A percentile compares a stretch with the other conserved stretches of the same genome.
phyloP scores from a whole-genome alignment of 768 basidiomycete genomes.

The Zangia roseola region DNA sequence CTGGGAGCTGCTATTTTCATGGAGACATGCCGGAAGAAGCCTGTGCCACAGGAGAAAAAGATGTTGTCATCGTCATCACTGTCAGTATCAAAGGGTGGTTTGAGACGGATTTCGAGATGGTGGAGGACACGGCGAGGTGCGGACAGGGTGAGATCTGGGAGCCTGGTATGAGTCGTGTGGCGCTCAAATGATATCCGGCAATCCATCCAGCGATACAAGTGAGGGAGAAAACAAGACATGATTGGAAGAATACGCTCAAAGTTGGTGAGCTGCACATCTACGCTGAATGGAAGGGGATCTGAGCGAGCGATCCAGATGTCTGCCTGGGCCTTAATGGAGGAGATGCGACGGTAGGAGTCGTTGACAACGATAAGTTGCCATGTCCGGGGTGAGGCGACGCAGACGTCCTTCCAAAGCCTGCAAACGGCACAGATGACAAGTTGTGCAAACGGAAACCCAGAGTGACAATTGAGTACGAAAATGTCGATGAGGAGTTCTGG shows the following conservation, averaged over 20 bases:
- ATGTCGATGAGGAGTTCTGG: conserved; percentile 63
- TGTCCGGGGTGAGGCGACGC: conserved; percentile 50
- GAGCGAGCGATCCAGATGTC: conserved; percentile 55
- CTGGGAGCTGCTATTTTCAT: conserved; percentile 50
- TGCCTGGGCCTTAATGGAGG: conserved; percentile 47
- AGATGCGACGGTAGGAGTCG: conserved; percentile 36
- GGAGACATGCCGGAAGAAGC: conserved; percentile 37
- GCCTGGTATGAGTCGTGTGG: conserved; percentile 27
- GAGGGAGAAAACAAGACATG: conserved; percentile 58
- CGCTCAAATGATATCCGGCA: conserved; percentile 44
- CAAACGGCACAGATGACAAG: conserved; percentile 55
- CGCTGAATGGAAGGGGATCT: conserved; percentile 50
- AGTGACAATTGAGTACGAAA: conserved; percentile 44
- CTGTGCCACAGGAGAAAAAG: conserved; percentile 34
- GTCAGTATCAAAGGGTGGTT: conserved; percentile 21
- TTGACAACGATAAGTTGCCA: conserved; percentile 61
- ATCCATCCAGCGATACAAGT: conserved; percentile 56
- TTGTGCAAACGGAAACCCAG: conserved; percentile 46
- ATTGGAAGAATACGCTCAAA: conserved; percentile 58
- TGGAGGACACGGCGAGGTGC: conserved; percentile 24
- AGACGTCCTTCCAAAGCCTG: conserved; percentile 55
- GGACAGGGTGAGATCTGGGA: conserved; percentile 22
- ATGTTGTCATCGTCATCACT: conserved; percentile 20
- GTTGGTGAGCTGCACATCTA: conserved; percentile 48
- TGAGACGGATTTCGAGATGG: conserved; percentile 28